Conservation (phyloP, 371 early-diverging fungal species). For the Haplosporangium sp. region DNA sequence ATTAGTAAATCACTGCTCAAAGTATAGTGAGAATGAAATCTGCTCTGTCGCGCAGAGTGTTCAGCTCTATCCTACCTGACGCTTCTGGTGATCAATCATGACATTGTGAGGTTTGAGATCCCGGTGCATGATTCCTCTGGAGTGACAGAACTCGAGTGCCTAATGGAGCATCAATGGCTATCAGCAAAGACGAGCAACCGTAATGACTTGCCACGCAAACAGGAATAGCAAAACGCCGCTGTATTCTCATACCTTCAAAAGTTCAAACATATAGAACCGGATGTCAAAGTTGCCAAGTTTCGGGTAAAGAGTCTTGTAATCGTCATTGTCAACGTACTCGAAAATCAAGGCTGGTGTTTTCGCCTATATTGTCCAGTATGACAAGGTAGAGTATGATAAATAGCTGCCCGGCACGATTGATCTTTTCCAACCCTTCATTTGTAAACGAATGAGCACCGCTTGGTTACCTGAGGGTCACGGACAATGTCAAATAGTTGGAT, state of each 20-base stretch:
- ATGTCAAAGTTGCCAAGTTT: constrained; percentile 91
- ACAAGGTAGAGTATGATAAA: background rate
- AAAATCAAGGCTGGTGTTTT: constrained; percentile 97
- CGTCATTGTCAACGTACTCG: constrained; percentile 89
- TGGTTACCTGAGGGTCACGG: constrained; percentile 84
- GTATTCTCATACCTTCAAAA: constrained; percentile 78
- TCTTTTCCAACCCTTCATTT: background rate
- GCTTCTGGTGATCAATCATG: constrained; percentile 97
- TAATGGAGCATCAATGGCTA: constrained; percentile 20
- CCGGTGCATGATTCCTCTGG: constrained; percentile 99
- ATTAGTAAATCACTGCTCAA: background rate
- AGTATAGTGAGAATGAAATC: constrained; percentile 1
- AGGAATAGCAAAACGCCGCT: too few relatives aligned
- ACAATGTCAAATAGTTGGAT: constrained; percentile 95
- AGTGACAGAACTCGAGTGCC: constrained; percentile 98
- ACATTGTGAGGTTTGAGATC: constrained; percentile 99
- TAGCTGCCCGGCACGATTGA: background rate
- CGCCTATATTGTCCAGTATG: constrained; percentile 60
- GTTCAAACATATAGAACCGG: constrained; percentile 94
- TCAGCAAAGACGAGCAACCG: background rate
- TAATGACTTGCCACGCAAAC: too few relatives aligned
- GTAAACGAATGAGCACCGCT: background rate
- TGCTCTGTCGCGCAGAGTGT: background rate
- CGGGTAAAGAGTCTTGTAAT: constrained; percentile 76
- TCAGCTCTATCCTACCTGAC: constrained; percentile 64